Evolutionary conservation across 140 eudicot genomes (phyloP), one percentile per base, ranked within the genome.

Genomic region (Flaveria floridana): DNA sequence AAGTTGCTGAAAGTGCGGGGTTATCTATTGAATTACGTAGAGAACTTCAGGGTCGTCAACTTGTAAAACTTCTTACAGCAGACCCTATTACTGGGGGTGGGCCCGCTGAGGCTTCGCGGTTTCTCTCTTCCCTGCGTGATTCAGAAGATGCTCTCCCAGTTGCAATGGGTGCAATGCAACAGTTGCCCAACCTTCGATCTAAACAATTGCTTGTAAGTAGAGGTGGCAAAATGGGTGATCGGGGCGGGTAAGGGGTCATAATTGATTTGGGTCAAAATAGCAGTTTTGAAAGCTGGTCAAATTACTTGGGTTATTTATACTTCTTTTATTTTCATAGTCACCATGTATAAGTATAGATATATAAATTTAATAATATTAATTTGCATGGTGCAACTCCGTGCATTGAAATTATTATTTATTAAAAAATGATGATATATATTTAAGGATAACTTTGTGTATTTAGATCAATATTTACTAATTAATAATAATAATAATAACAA

Each of bases 131-230:
- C 48, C 78, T 95, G 10, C 96, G 97, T 53, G 97, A 95, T 73
- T 76, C 96, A 51, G 86, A 88, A 65, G 99, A 95, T 85, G 99
- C 99, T 65, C 75, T 95, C 42, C 95, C 95, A 7, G 99, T 95
- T 76, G 99, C 95, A 58, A 95, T 95, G 90, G 90, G 99, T 53
- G 99, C 99, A 23, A 95, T 95, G 99, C 99, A 95, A 83, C 97
- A 91, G 20, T 79, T 95, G 76, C 99, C 99, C 68, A 89, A 89
- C 73, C 90, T 95, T 19, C 87, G 96, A 70, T 90, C 99, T 25
- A 94, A 94, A 82, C 99, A 94, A 78, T 90, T 94, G 73, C 99
- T 94, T 73, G 99, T 94, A 88, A 78, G 88, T 42, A 46, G 12
- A 44, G 37, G 37, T 48, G 48, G 52, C 28, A 65, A 65, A 7